Percentiles rank a stretch among this genome's conserved stretches.
phyloP scores from a whole-genome alignment of 129 eudicot species.

The Kitagawia praeruptora region DNA sequence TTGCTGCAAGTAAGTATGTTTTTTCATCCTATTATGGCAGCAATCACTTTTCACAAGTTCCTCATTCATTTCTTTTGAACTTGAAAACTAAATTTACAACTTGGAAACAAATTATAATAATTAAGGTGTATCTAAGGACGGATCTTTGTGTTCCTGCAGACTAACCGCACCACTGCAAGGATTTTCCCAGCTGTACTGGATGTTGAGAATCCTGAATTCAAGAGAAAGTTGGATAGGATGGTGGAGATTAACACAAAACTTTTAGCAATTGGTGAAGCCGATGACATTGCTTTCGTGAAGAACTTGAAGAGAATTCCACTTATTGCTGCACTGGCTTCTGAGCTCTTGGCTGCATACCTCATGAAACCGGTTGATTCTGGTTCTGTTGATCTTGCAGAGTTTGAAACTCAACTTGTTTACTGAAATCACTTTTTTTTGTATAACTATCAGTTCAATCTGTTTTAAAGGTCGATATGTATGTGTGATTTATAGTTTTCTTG shows the following conservation, averaged over 20 bases:
- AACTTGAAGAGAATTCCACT: constrained; percentile 88
- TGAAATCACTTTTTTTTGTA: constrained; percentile 16
- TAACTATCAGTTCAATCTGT: background rate
- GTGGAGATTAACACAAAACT: constrained; percentile 69
- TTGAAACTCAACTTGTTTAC: constrained; percentile 81
- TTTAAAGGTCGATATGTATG: constrained; percentile 12
- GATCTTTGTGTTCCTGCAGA: constrained; percentile 36
- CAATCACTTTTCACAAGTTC: background rate
- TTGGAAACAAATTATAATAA: background rate
- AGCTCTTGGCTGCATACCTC: constrained; percentile 80
- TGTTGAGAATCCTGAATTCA: constrained; percentile 96
- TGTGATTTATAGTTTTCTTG: constrained; percentile 4
- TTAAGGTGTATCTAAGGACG: background rate
- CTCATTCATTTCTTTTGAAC: background rate
- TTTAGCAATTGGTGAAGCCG: constrained; percentile 55
- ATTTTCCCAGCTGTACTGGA: constrained; percentile 94
- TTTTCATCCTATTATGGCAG: background rate
- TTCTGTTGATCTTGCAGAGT: constrained; percentile 77
- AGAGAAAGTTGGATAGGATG: constrained; percentile 89
- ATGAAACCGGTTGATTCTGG: constrained; percentile 97
- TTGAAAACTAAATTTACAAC: background rate
- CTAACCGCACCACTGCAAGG: constrained; percentile 97
- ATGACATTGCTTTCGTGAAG: constrained; percentile 73
- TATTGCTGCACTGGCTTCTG: constrained; percentile 79
- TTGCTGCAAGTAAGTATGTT: background rate